These are phyloP conservation scores for Curvularia hawaiiensis DNA, from an alignment of 2,329 filamentous ascomycete species.

Conservation along the genomic window DNA sequence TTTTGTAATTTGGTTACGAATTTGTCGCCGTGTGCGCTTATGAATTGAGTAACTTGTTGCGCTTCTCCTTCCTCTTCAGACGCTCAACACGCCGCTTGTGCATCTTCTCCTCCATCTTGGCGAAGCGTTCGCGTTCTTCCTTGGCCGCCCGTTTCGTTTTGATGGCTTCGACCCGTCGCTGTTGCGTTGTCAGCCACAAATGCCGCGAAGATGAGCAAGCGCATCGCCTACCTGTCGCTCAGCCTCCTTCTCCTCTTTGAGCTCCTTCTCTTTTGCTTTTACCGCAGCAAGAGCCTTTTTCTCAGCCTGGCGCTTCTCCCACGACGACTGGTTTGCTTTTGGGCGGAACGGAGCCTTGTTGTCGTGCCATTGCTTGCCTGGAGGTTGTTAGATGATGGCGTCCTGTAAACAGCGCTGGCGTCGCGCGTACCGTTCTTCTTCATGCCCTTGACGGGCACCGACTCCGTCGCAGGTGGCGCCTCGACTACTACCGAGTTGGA, in stretches of 20 bases:
- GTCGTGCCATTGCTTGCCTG: constrained; percentile 95
- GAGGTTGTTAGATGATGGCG: constrained; percentile 20
- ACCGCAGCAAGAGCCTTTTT: constrained; percentile 73
- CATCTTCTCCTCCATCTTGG: constrained; percentile 97
- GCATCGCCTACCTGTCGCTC: constrained; percentile 72
- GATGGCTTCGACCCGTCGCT: constrained; percentile 79
- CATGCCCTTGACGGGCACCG: constrained; percentile 61
- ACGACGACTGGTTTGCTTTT: constrained; percentile 75
- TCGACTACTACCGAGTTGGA: constrained; percentile 42
- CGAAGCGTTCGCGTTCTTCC: constrained; percentile 90
- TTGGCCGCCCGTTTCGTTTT: constrained; percentile 86
- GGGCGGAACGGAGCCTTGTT: constrained; percentile 86
- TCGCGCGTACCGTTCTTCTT: constrained; percentile 74
- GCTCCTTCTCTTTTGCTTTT: constrained; percentile 92
- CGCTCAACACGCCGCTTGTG: constrained; percentile 93
- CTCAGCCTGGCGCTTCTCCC: constrained; percentile 74
- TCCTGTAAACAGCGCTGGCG: neutral
- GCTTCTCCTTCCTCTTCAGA: constrained; percentile 93
- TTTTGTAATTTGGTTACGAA: neutral
- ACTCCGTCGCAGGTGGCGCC: constrained; percentile 50
- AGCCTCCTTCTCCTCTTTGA: constrained; percentile 93
- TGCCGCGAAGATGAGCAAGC: neutral
- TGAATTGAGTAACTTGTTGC: constrained; percentile 75
- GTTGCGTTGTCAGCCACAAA: constrained; percentile 20
- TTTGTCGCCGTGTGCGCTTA: constrained; percentile 29